phyloP scores from a whole-genome alignment of 805 yeast genomes.

The Ogataea chonburiensis region DNA sequence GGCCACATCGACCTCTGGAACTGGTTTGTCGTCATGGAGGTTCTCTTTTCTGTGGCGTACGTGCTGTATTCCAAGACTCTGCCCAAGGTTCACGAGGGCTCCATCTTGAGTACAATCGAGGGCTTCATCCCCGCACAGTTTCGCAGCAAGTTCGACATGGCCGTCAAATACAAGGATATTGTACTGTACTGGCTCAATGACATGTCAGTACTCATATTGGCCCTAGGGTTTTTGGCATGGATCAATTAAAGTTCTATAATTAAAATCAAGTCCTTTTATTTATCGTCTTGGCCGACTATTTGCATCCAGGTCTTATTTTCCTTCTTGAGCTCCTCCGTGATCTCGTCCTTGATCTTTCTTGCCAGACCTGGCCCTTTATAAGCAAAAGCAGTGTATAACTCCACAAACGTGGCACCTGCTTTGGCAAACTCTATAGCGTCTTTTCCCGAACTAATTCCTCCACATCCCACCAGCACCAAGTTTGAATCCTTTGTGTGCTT shows the following conservation, averaged over 20 bases:
- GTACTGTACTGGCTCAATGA: constrained; percentile 26
- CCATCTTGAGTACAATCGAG: constrained; percentile 22
- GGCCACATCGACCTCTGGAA: constrained; percentile 23
- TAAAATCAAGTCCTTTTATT: constrained; percentile 5
- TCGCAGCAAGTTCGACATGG: constrained; percentile 15
- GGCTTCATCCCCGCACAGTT: constrained; percentile 25
- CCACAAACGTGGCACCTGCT: constrained; percentile 91
- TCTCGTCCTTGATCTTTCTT: constrained; percentile 56
- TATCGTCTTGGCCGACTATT: constrained; percentile 63
- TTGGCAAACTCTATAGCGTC: constrained; percentile 90
- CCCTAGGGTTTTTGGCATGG: constrained; percentile 25
- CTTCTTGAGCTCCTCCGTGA: constrained; percentile 56
- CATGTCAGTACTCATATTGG: constrained; percentile 27
- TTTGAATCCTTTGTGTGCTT: constrained; percentile 72
- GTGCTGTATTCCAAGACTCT: constrained; percentile 16
- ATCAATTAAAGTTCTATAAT: constrained; percentile 4
- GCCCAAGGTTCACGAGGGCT: constrained; percentile 15
- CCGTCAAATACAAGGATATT: constrained; percentile 29
- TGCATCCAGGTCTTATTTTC: constrained; percentile 86
- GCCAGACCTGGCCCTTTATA: constrained; percentile 90
- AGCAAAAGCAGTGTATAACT: constrained; percentile 86
- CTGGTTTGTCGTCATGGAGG: constrained; percentile 25
- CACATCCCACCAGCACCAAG: constrained; percentile 85
- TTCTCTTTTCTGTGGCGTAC: constrained; percentile 19
- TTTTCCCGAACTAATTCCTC: constrained; percentile 84